Evolutionary conservation across 2,329 filamentous ascomycete species (phyloP).

Genomic region (Arthrobotrys iridis): DNA sequence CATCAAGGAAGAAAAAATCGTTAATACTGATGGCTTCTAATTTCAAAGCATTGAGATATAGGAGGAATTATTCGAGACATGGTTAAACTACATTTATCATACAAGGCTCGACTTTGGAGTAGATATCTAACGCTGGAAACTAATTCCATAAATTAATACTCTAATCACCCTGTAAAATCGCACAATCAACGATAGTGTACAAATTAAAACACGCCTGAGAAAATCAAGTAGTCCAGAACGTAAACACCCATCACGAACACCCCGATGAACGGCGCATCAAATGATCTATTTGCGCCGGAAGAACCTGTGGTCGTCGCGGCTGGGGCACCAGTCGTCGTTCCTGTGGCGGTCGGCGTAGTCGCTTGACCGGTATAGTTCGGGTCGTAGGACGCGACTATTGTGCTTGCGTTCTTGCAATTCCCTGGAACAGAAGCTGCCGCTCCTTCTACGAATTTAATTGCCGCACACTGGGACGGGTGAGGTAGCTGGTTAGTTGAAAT

Average conservation of each 20-base stretch:
- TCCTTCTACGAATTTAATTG: constrained; percentile 27
- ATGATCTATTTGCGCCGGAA: not conserved
- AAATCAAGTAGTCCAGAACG: not conserved
- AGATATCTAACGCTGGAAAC: too few species aligned
- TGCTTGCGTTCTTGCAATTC: constrained; percentile 25
- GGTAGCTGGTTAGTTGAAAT: too few species aligned
- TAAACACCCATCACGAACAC: constrained; percentile 1
- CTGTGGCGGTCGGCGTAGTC: not conserved
- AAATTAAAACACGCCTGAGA: not conserved
- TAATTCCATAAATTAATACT: too few species aligned
- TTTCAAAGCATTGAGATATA: too few species aligned
- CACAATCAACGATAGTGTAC: too few species aligned
- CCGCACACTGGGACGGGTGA: constrained; percentile 6
- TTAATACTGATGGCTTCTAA: too few species aligned
- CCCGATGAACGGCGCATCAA: not conserved
- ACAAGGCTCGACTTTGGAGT: too few species aligned
- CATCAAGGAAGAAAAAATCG: too few species aligned
- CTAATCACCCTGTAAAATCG: too few species aligned
- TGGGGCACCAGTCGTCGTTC: not conserved
- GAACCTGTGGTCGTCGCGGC: not conserved
- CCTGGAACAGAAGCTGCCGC: constrained; percentile 3
- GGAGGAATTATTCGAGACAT: too few species aligned
- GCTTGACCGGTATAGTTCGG: constrained; percentile 5
- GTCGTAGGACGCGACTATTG: constrained; percentile 18
- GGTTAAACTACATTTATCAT: too few species aligned